Evolutionary conservation across 768 basidiomycete genomes (phyloP).

Genomic region (Lactarius hatsudake): DNA sequence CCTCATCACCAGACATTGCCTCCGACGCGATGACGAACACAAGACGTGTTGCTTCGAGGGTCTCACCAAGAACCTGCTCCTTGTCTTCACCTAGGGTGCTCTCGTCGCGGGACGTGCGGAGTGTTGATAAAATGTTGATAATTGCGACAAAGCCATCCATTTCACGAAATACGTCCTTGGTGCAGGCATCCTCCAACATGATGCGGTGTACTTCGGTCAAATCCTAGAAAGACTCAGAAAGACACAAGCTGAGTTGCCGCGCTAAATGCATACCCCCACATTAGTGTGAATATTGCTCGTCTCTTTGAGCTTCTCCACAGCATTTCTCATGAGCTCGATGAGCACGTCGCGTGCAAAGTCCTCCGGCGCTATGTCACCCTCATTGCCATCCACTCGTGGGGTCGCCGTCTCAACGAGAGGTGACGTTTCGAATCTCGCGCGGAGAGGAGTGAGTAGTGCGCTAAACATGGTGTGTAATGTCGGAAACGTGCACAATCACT

Average conservation of each 20-base stretch:
- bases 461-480: conserved; percentile 32
- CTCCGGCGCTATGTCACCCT: conserved; percentile 50
- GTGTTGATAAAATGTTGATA: conserved; percentile 66
- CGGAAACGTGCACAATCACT: neutral
- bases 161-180: conserved; percentile 77
- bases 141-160: conserved; percentile 77
- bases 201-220: conserved; percentile 65
- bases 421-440: conserved; percentile 34
- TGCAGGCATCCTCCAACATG: conserved; percentile 59
- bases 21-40: conserved; percentile 64
- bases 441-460: conserved; percentile 37
- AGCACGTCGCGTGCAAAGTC: conserved; percentile 74
- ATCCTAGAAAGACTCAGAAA: conserved; percentile 41
- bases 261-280: conserved; percentile 48
- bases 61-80: conserved; percentile 38
- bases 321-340: conserved; percentile 64
- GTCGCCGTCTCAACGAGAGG: conserved; percentile 17
- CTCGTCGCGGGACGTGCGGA: conserved; percentile 39
- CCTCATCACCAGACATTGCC: conserved; percentile 52
- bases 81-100: conserved; percentile 39
- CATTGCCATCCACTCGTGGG: conserved; percentile 29
- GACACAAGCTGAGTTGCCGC: neutral
- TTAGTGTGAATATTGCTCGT: conserved; percentile 46
- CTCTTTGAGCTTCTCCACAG: conserved; percentile 66
- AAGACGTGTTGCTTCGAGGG: conserved; percentile 54